Evolutionary conservation across 1,139 yeast genomes (phyloP), one percentile per base, ranked within the genome.

Genomic region (Candida pseudoviswanathii): DNA sequence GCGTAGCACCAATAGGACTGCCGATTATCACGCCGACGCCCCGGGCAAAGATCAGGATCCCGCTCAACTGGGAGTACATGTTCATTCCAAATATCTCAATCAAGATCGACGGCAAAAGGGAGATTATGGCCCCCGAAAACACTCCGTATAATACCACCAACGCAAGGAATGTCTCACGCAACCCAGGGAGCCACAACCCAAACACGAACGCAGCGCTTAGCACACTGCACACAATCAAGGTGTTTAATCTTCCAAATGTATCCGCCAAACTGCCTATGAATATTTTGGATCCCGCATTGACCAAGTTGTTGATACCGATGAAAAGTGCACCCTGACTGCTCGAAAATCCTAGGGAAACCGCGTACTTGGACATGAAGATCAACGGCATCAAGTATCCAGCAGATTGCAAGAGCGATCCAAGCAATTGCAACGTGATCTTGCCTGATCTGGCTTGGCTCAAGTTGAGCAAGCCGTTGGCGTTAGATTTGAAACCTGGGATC

Each of bases 311-410:
- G 16, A 73, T 40, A 4, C 75, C 78, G 54, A 75, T 75, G 45
- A 74, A 70, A n/a, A 64, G 53, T 0, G 80, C 78, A 2, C 79
- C 78, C 44, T 67, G 67, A 7, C 58, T 57, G 11, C 59, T 59
- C 4, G 67, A 54, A 54, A 64, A 73, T 1, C 77, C 77, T 11
- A 75, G 52, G 0, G 77, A 60, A 27, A 58, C 58, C 1, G 69
- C 71, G 52, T 73, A 75, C 6, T 73, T 65, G 1, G 79, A 73
- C 78, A 75, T 73, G 58, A 59, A 74, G 46, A 67, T 65, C 44
- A 73, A 60, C 9, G 77, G 75, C 27, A 73, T 71, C 49, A 71
- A 58, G 52, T 75, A 75, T 1, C 76, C 79, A 0, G 76, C 75
- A 2, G 77, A 58, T 53, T 75, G 78, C 32, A 73, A 59, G 21